Evolutionary conservation across 805 yeast genomes (phyloP), one percentile per base, ranked within the genome.

Genomic region (Yarrowia hollandica): DNA sequence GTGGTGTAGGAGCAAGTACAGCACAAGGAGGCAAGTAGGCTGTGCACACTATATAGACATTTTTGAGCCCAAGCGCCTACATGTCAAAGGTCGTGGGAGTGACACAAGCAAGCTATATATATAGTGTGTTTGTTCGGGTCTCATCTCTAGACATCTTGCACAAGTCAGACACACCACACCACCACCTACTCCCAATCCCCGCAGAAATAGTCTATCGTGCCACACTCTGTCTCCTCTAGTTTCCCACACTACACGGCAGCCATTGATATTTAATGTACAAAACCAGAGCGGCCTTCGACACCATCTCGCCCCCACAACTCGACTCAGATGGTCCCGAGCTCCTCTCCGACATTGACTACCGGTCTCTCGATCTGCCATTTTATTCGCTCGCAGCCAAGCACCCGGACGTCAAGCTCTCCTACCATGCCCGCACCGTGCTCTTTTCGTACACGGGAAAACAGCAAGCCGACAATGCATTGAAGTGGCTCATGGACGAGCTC

Each of bases 401-500:
- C 44, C 58, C 58, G 22, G 44, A 9, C 19, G 44, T 52, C 46
- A 52, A 52, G 58, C 44, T 52, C 14, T 26, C 44, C 15, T 48
- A 48, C 55, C 55, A 48, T 16, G 44, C 42, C 22, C 42, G 58
- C 7, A 37, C 35, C 8, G 26, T 52, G 18, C 58, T 52, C 21
- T 52, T 52, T 15, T 35, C 44, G 16, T 52, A 35, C 44, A 52
- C 58, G n/a, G 58, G 58, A 16, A 52, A 59, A 30, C 31, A 30
- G 15, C 38, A 35, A 21, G 38, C 81, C 21, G 70, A 73, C 18
- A 66, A 68, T 12, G 80, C 80, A 2, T 62, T 79, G 22, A 72
- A 69, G 39, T 79, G 82, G 81, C 70, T 78, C 1, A 62, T 79
- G 14, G 77, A 74, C 44, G 76, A 78, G 61, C 67, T 79, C 58